Evolutionary conservation across 495 filamentous ascomycete species (phyloP).

Genomic region (Bacidia rubella): DNA sequence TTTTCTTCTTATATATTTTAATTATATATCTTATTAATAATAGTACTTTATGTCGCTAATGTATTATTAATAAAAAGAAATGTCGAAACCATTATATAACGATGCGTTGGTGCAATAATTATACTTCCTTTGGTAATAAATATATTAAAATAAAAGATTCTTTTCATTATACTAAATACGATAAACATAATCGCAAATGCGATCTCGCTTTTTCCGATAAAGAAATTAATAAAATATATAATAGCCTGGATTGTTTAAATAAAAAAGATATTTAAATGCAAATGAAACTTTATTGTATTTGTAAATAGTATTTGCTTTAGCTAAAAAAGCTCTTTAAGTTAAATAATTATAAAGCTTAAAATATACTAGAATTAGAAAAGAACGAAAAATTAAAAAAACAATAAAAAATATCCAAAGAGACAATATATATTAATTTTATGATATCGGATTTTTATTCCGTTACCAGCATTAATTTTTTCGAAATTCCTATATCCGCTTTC

Average conservation of each 20-base stretch:
- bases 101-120: neutral
- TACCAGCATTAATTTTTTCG: neutral
- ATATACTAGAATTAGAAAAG: neutral
- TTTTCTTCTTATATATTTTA: neutral
- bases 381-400: neutral
- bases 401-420: neutral
- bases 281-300: neutral
- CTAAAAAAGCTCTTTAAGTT: no score
- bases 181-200: neutral
- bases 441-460: no score
- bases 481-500: neutral
- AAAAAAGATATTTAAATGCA: neutral
- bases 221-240: neutral
- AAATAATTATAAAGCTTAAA: neutral
- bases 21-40: no score
- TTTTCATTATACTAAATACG: no score
- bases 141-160: no score
- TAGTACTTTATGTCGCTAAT: neutral
- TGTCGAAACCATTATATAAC: neutral
- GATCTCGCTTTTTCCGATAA: neutral
- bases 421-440: neutral
- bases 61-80: neutral
- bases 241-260: neutral
- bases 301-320: neutral
- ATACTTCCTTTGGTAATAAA: no score